A percentile compares a stretch with the other conserved stretches of the same genome.
These are phyloP conservation scores for rapeseed (Brassica napus) DNA, from an alignment of 345 rosid species.

Conservation along the genomic window DNA sequence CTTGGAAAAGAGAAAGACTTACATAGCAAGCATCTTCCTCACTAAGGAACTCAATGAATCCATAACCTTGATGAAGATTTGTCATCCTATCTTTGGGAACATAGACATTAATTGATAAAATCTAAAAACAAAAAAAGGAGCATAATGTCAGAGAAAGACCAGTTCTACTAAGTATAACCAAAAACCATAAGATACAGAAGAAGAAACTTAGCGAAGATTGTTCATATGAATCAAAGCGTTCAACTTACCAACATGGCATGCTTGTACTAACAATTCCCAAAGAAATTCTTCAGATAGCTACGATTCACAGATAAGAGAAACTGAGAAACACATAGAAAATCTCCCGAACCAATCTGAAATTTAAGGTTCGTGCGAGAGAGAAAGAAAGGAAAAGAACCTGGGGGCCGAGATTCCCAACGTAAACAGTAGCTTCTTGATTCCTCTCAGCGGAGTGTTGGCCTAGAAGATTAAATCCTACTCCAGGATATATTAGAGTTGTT, in stretches of 20 bases:
- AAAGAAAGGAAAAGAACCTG: background rate
- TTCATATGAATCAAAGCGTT: background rate
- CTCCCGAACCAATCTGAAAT: background rate
- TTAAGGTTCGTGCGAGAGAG: background rate
- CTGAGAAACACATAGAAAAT: no score
- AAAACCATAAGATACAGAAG: no score
- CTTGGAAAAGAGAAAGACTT: slow-evolving; percentile 29
- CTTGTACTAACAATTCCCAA: no score
- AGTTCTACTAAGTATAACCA: no score
- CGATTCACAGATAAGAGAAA: no score
- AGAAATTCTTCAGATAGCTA: no score
- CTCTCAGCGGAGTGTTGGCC: slow-evolving; percentile 93
- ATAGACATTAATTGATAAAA: slow-evolving; percentile 54
- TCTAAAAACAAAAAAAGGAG: no score
- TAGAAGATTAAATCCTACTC: slow-evolving; percentile 68
- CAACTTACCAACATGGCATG: no score
- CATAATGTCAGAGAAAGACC: no score
- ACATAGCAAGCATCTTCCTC: slow-evolving; percentile 73
- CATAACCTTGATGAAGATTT: slow-evolving; percentile 79
- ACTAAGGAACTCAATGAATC: slow-evolving; percentile 56
- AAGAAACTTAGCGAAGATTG: slow-evolving; percentile 43
- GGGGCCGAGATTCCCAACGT: no score
- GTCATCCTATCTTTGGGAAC: slow-evolving; percentile 97
- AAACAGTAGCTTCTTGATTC: slow-evolving; percentile 78
- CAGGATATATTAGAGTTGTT: slow-evolving; percentile 79